Evolutionary conservation across 257 asterid species (phyloP).

Genomic region (Craterostigma plantagineum): DNA sequence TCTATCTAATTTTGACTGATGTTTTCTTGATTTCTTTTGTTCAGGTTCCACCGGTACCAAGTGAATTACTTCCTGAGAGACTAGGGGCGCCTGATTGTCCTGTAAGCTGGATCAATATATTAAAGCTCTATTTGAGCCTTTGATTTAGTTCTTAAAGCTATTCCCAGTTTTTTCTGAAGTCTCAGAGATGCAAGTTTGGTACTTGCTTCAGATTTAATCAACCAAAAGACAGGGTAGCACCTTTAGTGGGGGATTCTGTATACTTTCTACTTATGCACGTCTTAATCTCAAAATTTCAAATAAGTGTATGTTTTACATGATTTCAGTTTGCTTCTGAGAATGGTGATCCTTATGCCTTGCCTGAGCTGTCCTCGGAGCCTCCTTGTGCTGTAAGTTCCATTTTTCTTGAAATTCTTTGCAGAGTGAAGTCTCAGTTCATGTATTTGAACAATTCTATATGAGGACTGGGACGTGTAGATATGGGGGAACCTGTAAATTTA

Average conservation of each 20-base stretch:
- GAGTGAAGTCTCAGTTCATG: neutral
- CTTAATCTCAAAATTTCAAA: neutral
- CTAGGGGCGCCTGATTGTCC: conserved; percentile 93
- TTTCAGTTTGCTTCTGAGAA: conserved; percentile 45
- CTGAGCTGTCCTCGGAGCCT: conserved; percentile 91
- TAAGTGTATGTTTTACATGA: conserved; percentile 9
- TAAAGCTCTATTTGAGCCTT: conserved; percentile 1
- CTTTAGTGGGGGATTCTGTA: conserved; percentile 30
- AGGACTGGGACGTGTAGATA: conserved; percentile 91
- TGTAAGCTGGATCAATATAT: conserved; percentile 29
- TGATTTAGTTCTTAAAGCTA: neutral
- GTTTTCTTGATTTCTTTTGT: conserved; percentile 5
- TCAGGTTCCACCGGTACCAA: conserved; percentile 53
- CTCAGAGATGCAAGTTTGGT: conserved; percentile 86
- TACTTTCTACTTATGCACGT: conserved; percentile 1
- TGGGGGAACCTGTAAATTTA: conserved; percentile 80
- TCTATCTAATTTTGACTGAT: neutral
- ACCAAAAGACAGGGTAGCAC: conserved; percentile 40
- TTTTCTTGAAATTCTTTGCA: neutral
- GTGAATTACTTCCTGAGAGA: conserved; percentile 78
- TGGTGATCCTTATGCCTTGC: conserved; percentile 32
- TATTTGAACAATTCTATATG: conserved; percentile 68
- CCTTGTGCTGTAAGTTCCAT: conserved; percentile 40
- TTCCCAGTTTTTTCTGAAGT: conserved; percentile 69
- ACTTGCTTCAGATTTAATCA: conserved; percentile 82